Evolutionary conservation across 2,329 filamentous ascomycete genomes (phyloP).

Genomic region (Talaromyces sp.): DNA sequence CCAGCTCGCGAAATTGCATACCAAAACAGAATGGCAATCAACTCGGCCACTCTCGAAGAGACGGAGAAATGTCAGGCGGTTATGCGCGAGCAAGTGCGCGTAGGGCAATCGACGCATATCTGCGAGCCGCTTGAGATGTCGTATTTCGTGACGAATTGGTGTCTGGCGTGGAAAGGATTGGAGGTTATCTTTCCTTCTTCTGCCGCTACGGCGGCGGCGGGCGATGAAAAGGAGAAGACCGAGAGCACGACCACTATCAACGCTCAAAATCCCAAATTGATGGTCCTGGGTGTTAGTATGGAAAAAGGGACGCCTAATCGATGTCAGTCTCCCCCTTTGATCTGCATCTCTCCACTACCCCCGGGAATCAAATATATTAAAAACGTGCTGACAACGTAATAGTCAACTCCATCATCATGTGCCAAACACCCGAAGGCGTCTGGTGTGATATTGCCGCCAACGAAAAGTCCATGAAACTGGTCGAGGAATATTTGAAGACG

Average conservation of each 20-base stretch:
- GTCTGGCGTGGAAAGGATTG: slow-evolving; percentile 5
- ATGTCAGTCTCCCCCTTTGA: slow-evolving; percentile 1
- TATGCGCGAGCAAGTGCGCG: background rate
- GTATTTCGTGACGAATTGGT: slow-evolving; percentile 4
- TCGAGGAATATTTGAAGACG: background rate
- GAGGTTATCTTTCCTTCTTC: background rate
- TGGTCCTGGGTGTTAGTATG: slow-evolving; percentile 8
- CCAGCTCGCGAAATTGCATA: background rate
- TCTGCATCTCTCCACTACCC: no score
- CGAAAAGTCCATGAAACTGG: background rate
- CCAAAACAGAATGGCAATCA: background rate
- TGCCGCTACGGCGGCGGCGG: background rate
- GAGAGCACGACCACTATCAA: background rate
- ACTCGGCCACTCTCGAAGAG: background rate
- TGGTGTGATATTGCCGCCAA: slow-evolving; percentile 1
- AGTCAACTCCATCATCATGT: background rate
- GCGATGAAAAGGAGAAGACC: background rate
- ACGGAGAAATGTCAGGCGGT: background rate
- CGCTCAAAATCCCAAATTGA: background rate
- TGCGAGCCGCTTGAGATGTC: slow-evolving; percentile 7
- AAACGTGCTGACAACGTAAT: no score
- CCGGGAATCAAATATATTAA: no score
- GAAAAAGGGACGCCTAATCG: background rate
- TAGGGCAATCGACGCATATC: background rate
- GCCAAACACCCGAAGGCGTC: background rate